Base-by-base conservation (phyloP, 306 rosid species). In the Lagenaria siceraria region DNA sequence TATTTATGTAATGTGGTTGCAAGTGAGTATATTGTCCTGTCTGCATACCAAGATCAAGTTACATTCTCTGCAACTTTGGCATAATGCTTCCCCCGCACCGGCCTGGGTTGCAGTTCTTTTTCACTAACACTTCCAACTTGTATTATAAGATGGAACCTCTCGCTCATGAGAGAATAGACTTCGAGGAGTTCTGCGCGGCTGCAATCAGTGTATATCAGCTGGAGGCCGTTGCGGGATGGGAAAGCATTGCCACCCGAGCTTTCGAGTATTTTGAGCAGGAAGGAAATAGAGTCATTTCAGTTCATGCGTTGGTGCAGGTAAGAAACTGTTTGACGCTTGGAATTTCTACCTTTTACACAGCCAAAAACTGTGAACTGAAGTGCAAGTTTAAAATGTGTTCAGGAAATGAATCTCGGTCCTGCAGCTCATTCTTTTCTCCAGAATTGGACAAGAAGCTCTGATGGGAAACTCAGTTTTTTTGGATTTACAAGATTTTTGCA, bases 401-500 rank as follows among this genome's bases (percentile, higher is more conserved):
- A 94, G 98, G 98, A 94, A 75, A 87, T 94, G 97, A 92, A 77
- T 86, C 58, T 94, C 82, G 88, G 95, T 53, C 92, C 96, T 35
- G 83, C 94, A 61, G 88, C 95, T 62, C 84, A 88, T 78, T 36
- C 90, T n/a, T 74, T 89, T 69, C 86, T 95, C 82, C 84, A 83
- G 21, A 97, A 94, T 53, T 94, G 98, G 98, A 92, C 92, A 86
- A 84, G 96, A 84, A 84, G 77, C 79, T 82, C 93, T 1, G 98
- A 95, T 49, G 89, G 95, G 71, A 95, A 95, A 84, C 97, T 95
- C 77, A 88, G 96, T 86, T 83, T 86, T 78, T 86, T 84, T 36
- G 98, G 98, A 82, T 92, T 83, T 56, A 88, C 97, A 64, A 95
- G 88, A 87, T 92, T 87, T 83, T 88, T 95, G 84, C 98, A 95